Evolutionary conservation across 331 rosid species (phyloP), one percentile per base, ranked within the genome.

Genomic region (Pyrus hybrid): DNA sequence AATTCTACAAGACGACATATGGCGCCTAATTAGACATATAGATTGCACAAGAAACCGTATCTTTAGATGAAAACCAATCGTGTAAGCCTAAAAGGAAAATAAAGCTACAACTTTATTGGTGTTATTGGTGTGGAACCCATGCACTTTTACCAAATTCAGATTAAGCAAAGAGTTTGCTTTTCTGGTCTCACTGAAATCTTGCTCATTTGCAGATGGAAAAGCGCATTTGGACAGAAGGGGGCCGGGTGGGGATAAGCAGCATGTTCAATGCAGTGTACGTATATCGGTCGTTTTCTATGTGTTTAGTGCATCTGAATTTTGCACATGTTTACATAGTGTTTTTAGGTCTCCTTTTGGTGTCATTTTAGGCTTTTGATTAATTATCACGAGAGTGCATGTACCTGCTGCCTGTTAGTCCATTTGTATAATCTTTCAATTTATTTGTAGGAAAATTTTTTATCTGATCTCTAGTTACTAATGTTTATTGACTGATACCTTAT

Each of bases 211-310:
- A 41, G 47, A 41, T 41, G 47, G 5, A 41, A 41, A 41, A 41
- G 47, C 47, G 47, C 47, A 41, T 37, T 35, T 37, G 47, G 47
- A 41, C 47, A 41, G 47, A 41, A 41, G 47, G 14, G 47, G 47
- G 47, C 14, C 47, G 47, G 47, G 14, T 10, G 61, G 4, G 2
- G 23, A 29, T n/a, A 2, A 23, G 22, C 26, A 53, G 73, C 57
- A 33, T 70, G 80, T 41, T 41, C 47, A 41, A 41, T 71, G 65
- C 64, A 49, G 30, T 65, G 71, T 17, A 41, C 67, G 71, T 22
- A 73, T 21, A 28, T 65, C 29, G 84, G 84, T 71, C 84, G 65
- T 58, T 41, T 23, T 71, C 81, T 25, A 0, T 20, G 51, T 16
- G 53, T 75, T 3, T 5, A 22, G 23, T n/a, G 37, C 75, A 67